Evolutionary conservation across 139 green algal genomes (phyloP).

Genomic region (Trebouxia sp.): DNA sequence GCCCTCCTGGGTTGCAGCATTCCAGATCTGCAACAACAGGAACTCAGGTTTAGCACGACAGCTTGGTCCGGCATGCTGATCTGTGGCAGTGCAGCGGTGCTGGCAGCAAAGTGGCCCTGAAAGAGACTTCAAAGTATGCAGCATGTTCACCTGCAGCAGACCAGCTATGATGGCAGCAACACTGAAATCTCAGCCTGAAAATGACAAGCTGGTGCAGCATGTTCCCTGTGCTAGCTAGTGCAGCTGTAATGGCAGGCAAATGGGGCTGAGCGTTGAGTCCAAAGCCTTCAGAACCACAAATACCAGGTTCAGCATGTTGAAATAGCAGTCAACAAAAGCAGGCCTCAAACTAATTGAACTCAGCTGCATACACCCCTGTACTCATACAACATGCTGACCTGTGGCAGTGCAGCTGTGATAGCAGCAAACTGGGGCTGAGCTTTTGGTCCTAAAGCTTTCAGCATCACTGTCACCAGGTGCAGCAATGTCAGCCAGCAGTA

Average conservation of each 20-base stretch:
- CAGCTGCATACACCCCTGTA: neutral
- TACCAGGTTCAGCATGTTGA: neutral
- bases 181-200: neutral
- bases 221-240: neutral
- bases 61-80: constrained; percentile 16
- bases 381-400: constrained; percentile 33
- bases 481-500: neutral
- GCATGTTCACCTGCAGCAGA: constrained; percentile 52
- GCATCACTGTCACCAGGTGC: neutral
- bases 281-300: neutral
- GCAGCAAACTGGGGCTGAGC: neutral
- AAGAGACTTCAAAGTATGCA: neutral
- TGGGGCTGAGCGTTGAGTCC: too few relatives aligned
- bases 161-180: neutral
- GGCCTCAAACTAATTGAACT: neutral
- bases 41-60: too few relatives aligned
- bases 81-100: constrained; percentile 37
- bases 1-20: constrained; percentile 19
- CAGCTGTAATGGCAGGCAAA: neutral
- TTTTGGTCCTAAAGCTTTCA: neutral
- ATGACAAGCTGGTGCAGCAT: neutral
- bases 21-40: neutral
- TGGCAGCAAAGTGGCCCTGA: neutral
- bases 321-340: neutral
- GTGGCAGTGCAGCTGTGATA: constrained; percentile 29